phyloP scores from a whole-genome alignment of 495 filamentous ascomycete genomes.

The Xylaria telfairii region DNA sequence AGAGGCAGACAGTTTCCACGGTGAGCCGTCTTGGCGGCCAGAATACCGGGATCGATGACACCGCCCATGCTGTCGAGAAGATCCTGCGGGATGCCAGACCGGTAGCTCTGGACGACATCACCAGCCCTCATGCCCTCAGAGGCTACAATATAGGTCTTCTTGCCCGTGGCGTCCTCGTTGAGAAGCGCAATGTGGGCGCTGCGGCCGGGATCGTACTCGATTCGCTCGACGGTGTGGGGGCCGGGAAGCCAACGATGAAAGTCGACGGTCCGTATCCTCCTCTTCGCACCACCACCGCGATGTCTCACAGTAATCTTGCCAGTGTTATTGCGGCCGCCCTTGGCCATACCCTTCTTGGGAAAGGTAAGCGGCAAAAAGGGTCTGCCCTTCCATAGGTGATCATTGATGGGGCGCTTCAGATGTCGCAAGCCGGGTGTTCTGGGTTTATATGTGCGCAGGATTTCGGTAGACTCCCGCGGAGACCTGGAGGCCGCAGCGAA shows the following conservation, averaged over 20 bases:
- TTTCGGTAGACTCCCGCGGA: conserved; percentile 47
- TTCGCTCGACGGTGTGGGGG: conserved; percentile 85
- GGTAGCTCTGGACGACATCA: conserved; percentile 89
- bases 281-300: conserved; percentile 86
- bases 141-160: conserved; percentile 88
- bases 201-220: conserved; percentile 94
- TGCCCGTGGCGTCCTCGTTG: conserved; percentile 68
- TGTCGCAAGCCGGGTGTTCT: conserved; percentile 94
- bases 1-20: conserved; percentile 94
- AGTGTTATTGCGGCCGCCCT: conserved; percentile 89
- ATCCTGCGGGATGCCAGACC: conserved; percentile 82
- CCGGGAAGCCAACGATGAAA: conserved; percentile 78
- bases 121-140: conserved; percentile 92
- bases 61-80: conserved; percentile 91
- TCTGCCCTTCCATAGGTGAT: conserved; percentile 93
- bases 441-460: conserved; percentile 87
- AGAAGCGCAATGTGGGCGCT: conserved; percentile 92
- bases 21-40: conserved; percentile 92
- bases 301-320: conserved; percentile 88
- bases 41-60: conserved; percentile 86
- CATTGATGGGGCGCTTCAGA: conserved; percentile 88
- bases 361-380: conserved; percentile 84
- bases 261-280: conserved; percentile 89
- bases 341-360: conserved; percentile 85
- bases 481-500: conserved; percentile 26